phyloP scores from a whole-genome alignment of 2,329 filamentous ascomycete species.

The Ophiostoma himal-ulmi region DNA sequence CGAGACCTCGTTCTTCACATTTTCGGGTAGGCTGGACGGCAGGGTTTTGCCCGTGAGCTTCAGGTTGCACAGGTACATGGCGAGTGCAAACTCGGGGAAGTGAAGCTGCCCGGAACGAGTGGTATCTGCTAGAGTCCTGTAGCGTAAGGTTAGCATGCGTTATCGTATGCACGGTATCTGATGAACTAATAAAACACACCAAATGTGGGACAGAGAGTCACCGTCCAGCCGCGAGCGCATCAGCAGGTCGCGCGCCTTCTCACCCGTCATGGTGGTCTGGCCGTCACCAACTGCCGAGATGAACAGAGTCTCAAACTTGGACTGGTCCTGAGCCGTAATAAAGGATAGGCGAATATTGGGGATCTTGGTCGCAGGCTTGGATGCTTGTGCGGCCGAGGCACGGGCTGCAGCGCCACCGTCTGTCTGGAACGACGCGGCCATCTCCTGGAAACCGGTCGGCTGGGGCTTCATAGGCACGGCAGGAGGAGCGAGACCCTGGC shows the following conservation, averaged over 20 bases:
- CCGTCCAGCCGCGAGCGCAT: conserved; percentile 83
- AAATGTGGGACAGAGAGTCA: conserved; percentile 84
- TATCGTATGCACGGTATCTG: background rate
- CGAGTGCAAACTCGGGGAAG: conserved; percentile 94
- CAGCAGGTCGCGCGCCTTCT: conserved; percentile 85
- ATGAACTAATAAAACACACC: conserved; percentile 48
- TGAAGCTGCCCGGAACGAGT: conserved; percentile 93
- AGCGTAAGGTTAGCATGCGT: conserved; percentile 4
- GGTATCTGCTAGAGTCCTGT: conserved; percentile 84
- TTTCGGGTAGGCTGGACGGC: conserved; percentile 69
- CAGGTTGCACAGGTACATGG: conserved; percentile 97
- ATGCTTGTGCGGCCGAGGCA: conserved; percentile 37
- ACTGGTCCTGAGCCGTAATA: conserved; percentile 89
- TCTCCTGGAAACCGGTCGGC: conserved; percentile 59
- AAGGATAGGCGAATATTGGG: conserved; percentile 93
- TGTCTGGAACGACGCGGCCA: conserved; percentile 61
- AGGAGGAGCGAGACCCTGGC: conserved; percentile 41
- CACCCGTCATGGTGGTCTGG: conserved; percentile 79
- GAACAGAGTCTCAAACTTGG: conserved; percentile 96
- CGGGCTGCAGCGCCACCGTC: conserved; percentile 38
- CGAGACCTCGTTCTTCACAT: conserved; percentile 90
- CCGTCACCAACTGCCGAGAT: conserved; percentile 85
- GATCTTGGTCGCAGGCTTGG: conserved; percentile 64
- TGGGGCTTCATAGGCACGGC: conserved; percentile 57
- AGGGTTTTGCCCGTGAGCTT: conserved; percentile 81